Base-by-base conservation (phyloP, 2,329 filamentous ascomycete genomes). In the Ophiobolus disseminans region DNA sequence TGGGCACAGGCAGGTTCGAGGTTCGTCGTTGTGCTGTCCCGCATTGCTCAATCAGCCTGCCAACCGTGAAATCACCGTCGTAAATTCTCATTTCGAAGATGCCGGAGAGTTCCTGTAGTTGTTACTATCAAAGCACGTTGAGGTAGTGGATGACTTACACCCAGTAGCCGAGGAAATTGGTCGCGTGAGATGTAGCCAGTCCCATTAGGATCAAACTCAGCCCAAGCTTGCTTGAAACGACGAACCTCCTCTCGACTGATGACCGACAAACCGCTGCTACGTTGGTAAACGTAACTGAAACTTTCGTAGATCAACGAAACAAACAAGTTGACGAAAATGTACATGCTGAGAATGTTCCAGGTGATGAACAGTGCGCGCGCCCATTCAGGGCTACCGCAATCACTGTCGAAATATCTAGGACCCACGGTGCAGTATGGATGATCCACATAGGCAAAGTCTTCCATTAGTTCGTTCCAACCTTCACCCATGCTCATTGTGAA, bases 281-380 rank as follows among this genome's bases (percentile, higher is more conserved):
- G 86, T 76, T 99, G 95, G 72, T 97, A 99, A 56, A 99, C 94
- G 67, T 99, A 99, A 72, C 91, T 96, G 81, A 99, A 99, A 75
- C 92, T 97, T 78, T 99, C 94, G 76, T 95, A 99, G 62, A 99
- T 99, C 71, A 99, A 86, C 39, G 94, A 99, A 50, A 99, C 93
- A 73, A 99, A 99, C 69, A 99, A 78, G 68, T 93, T 97, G 68
- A 97, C 93, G 67, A 99, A 99, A 66, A 99, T 96, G 76, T 99
- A 99, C 94, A 99, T 99, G 88, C 93, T 97, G 74, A 99, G 83
- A 65, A 99, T 93, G 78, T 99, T 99, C 94, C 94, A 99, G 4
- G 88, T 85, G 48, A 97, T 91, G 77, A 99, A 99, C 8, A 99
- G 80, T 25, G 86, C 85, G 41, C 91, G 83, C 6, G 94, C 91